Evolutionary conservation across 1,139 yeast species (phyloP).

Genomic region (Saccharomyces pastorianus): DNA sequence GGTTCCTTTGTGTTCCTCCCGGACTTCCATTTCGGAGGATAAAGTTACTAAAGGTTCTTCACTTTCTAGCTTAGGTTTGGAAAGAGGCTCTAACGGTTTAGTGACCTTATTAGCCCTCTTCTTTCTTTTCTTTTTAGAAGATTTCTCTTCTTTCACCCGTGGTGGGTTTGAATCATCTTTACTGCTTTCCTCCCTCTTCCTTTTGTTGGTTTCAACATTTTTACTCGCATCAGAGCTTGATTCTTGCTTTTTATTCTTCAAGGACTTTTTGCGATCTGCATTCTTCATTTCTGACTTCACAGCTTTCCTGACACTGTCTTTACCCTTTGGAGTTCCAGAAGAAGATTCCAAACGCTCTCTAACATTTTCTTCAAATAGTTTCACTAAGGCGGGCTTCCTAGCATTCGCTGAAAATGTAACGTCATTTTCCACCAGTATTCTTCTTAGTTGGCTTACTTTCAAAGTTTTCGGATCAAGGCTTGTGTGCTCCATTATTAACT

Average conservation of each 20-base stretch:
- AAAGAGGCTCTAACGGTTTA: background rate
- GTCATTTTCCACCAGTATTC: slow-evolving; percentile 47
- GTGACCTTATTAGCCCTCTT: background rate
- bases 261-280: background rate
- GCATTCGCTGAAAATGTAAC: slow-evolving; percentile 51
- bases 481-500: slow-evolving; percentile 4
- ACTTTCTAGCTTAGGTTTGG: background rate
- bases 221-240: background rate
- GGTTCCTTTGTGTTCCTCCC: background rate
- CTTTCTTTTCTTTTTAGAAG: background rate
- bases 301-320: background rate
- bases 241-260: background rate
- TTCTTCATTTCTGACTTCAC: background rate
- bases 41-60: background rate
- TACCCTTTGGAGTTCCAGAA: background rate
- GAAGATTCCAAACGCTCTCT: background rate
- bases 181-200: background rate
- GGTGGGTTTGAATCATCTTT: background rate
- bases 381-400: slow-evolving; percentile 51
- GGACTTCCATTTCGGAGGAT: background rate
- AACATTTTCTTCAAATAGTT: slow-evolving; percentile 37
- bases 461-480: slow-evolving; percentile 51
- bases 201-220: background rate
- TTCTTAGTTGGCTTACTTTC: slow-evolving; percentile 56
- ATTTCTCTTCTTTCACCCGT: background rate